Evolutionary conservation across 179 eudicot genomes (phyloP).

Genomic region (Monotropa hypopitys): DNA sequence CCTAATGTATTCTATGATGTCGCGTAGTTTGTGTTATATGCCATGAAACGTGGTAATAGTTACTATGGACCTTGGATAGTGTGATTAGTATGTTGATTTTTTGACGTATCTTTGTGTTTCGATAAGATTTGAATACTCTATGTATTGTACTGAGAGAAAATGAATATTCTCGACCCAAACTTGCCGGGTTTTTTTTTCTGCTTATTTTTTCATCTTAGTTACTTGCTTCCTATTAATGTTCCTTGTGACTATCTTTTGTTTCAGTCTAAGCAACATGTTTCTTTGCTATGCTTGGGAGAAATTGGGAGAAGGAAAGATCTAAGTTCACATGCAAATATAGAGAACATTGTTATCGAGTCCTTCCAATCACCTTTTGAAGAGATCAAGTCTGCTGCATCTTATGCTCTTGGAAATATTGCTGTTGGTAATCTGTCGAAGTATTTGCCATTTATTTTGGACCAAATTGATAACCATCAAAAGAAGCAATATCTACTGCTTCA

Average conservation of each 20-base stretch:
- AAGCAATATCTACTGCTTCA: slow-evolving; percentile 88
- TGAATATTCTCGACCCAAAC: not conserved
- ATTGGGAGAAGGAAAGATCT: slow-evolving; percentile 90
- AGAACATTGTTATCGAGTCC: slow-evolving; percentile 78
- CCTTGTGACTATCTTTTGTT: slow-evolving; percentile 9
- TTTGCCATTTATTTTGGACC: slow-evolving; percentile 82
- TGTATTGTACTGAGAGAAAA: not conserved
- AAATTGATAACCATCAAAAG: slow-evolving; percentile 96
- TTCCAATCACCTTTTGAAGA: slow-evolving; percentile 90
- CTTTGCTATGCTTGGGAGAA: slow-evolving; percentile 92
- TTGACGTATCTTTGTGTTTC: not conserved
- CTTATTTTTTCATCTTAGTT: not conserved
- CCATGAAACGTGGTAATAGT: not conserved
- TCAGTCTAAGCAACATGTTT: slow-evolving; percentile 89
- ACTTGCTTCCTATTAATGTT: not conserved
- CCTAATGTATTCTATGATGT: not conserved
- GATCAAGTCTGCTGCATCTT: slow-evolving; percentile 92
- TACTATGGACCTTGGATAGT: not conserved
- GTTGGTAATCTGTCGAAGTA: slow-evolving; percentile 87
- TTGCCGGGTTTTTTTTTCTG: not conserved
- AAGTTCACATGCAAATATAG: slow-evolving; percentile 83
- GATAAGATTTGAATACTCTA: not conserved
- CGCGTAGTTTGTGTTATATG: not conserved
- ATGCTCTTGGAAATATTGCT: slow-evolving; percentile 98
- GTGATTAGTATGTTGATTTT: not conserved